phyloP scores from a whole-genome alignment of 2,329 filamentous ascomycete species.

The Fusarium palustre region DNA sequence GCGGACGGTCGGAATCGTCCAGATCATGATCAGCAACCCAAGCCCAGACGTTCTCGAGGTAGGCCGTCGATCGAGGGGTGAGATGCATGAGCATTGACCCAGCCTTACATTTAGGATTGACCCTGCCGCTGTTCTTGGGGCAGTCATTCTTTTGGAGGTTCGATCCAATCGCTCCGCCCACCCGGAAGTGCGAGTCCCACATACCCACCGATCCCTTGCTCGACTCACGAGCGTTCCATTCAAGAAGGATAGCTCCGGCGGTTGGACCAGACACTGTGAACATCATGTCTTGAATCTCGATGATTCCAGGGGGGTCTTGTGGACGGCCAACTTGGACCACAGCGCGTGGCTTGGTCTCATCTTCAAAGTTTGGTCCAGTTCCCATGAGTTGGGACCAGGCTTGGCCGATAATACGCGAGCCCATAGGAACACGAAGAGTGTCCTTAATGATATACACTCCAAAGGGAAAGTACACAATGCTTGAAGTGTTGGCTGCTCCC shows the following conservation, averaged over 20 bases:
- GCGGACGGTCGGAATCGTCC: not conserved
- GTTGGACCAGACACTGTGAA: conserved; percentile 58
- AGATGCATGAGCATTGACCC: conserved; percentile 66
- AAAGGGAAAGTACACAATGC: conserved; percentile 59
- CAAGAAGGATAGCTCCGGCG: conserved; percentile 8
- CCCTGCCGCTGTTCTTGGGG: conserved; percentile 28
- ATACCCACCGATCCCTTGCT: conserved; percentile 59
- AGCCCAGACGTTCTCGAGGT: conserved; percentile 67
- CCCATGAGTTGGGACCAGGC: conserved; percentile 57
- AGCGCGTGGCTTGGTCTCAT: conserved; percentile 58
- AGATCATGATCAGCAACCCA: conserved; percentile 74
- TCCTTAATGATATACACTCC: conserved; percentile 57
- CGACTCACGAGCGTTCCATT: conserved; percentile 67
- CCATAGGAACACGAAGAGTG: conserved; percentile 60
- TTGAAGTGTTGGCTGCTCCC: conserved; percentile 45
- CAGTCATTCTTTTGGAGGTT: conserved; percentile 36
- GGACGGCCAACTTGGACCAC: conserved; percentile 68
- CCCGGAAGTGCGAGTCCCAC: conserved; percentile 63
- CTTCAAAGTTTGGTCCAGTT: conserved; percentile 52
- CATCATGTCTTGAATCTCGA: conserved; percentile 75
- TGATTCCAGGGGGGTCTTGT: conserved; percentile 63
- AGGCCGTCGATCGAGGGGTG: conserved; percentile 59
- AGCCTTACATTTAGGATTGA: conserved; percentile 64
- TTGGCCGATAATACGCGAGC: conserved; percentile 61
- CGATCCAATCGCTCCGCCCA: conserved; percentile 53